phyloP scores from a whole-genome alignment of 495 filamentous ascomycete species.

The Paragyromitra xinjiangensis region DNA sequence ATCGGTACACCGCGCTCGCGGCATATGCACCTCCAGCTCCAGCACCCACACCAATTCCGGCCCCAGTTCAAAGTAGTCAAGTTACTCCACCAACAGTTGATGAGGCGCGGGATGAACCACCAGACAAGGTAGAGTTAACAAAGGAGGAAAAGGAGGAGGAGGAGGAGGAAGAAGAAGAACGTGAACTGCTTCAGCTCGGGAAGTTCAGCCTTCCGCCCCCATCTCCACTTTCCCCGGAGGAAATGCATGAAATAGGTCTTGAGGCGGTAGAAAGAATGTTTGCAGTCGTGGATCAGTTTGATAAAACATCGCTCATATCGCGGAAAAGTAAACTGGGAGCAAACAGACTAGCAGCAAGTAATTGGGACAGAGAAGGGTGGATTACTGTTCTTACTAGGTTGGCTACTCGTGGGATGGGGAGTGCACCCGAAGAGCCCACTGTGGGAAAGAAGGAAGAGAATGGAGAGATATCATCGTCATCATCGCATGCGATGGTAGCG shows the following conservation, averaged over 20 bases:
- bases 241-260: conserved; percentile 73
- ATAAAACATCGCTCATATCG: conserved; percentile 65
- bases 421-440: conserved; percentile 66
- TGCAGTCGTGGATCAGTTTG: conserved; percentile 73
- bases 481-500: conserved; percentile 42
- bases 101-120: conserved; percentile 15
- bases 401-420: conserved; percentile 79
- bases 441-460: conserved; percentile 64
- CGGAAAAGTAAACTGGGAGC: conserved; percentile 67
- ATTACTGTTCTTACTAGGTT: conserved; percentile 83
- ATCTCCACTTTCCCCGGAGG: conserved; percentile 72
- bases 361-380: conserved; percentile 89
- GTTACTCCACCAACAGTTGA: conserved; percentile 10
- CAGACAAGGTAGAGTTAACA: conserved; percentile 11
- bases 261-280: conserved; percentile 79
- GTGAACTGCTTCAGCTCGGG: conserved; percentile 54
- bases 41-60: conserved; percentile 11
- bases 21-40: conserved; percentile 29
- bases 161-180: conserved; percentile 54
- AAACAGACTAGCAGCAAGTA: conserved; percentile 82
- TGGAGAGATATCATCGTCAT: conserved; percentile 16
- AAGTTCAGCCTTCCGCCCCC: conserved; percentile 81
- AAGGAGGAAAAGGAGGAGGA: conserved; percentile 45
- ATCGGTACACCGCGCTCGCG: conserved; percentile 46
- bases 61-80: conserved; percentile 21